Base-by-base conservation (phyloP, 805 yeast species). In the Wickerhamiella sergipiensis region DNA sequence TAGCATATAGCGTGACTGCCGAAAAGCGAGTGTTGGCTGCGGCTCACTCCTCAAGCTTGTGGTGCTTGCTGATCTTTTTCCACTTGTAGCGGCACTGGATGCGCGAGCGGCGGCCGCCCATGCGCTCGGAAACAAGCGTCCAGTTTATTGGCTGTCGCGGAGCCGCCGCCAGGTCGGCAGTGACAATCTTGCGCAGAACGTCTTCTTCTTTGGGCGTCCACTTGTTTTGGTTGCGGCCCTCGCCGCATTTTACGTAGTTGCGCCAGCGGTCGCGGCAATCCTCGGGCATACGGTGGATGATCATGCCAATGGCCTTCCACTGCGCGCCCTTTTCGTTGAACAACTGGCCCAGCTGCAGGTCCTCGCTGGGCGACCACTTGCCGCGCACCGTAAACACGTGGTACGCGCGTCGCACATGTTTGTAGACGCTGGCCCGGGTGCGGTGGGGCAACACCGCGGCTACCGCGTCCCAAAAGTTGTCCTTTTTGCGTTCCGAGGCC, bases 241-340 rank as follows among this genome's bases (percentile, higher is more conserved):
- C 72, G 22, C 97, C 97, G 70, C 97, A 90, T 65, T 89, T 89
- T 55, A 89, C 84, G 63, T 89, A 90, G 64, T 90, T 90, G 66
- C 97, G 75, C 95, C 95, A 90, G 59, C 97, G 74, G 65, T 90
- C 97, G 59, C 97, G 76, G 66, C 97, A 89, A 67, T 90, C 97
- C 62, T 90, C 97, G 0, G 97, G 97, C 97, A 90, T 90, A 60
- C 97, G 73, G 13, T 85, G 86, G 78, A 90, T 72, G 7, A 71
- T 70, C 49, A 75, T 75, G 7, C 97, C 97, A 53, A 90, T 85
- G 42, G 73, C 71, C 58, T 86, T 86, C 97, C 97, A 90, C 61
- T 84, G 87, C 17, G 92, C 87, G 52, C 81, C 86, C 57, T 78
- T 76, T 23, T 80, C 78, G 9, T 74, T 65, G 10, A 85, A 85